phyloP scores from a whole-genome alignment of 2,329 filamentous ascomycete genomes.

The Ilyonectria destructans region DNA sequence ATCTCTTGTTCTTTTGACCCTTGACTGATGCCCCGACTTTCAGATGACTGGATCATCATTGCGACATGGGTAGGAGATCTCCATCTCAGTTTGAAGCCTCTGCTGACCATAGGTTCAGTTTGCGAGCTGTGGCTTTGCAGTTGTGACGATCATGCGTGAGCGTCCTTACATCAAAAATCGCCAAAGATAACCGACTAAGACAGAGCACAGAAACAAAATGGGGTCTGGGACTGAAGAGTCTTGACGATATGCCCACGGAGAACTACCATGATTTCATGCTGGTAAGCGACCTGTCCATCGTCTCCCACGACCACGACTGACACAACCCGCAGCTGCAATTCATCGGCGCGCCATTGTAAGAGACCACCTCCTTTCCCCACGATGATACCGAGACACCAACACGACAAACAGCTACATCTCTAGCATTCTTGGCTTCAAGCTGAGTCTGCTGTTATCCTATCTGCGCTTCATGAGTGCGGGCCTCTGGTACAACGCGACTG shows the following conservation, averaged over 20 bases:
- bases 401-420: conserved; percentile 56
- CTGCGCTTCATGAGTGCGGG: conserved; percentile 61
- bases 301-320: neutral
- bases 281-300: conserved; percentile 21
- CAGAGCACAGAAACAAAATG: conserved; percentile 59
- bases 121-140: conserved; percentile 54
- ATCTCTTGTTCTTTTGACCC: neutral
- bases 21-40: conserved; percentile 8
- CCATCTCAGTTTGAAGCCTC: neutral
- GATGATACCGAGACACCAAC: neutral
- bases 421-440: conserved; percentile 64
- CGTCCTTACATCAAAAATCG: neutral
- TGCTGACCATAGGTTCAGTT: conserved; percentile 22
- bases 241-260: conserved; percentile 56
- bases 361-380: conserved; percentile 31
- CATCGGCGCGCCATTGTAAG: conserved; percentile 60
- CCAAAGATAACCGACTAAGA: neutral
- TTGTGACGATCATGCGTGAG: conserved; percentile 57
- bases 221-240: conserved; percentile 57
- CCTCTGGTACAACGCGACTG: conserved; percentile 53
- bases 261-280: conserved; percentile 60
- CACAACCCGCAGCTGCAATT: conserved; percentile 54
- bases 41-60: conserved; percentile 43
- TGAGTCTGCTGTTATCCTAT: conserved; percentile 62
- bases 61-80: conserved; percentile 44